These are phyloP conservation scores for Vitis vinifera DNA, from an alignment of 164 flowering plant species.

Conservation along the genomic window ASM3070453v1 NC_081807.1:7090001-7090500, in stretches of 20 bases:
- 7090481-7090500: constrained; percentile 27
- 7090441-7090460: constrained; percentile 54
- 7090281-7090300: constrained; percentile 36
- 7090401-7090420: constrained; percentile 47
- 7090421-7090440: constrained; percentile 34
- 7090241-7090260: constrained; percentile 77
- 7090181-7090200: constrained; percentile 58
- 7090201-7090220: constrained; percentile 94
- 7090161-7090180: constrained; percentile 21
- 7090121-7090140: constrained; percentile 91
- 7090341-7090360: constrained; percentile 39
- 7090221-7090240: constrained; percentile 72
- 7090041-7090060: constrained; percentile 31
- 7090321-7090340: constrained; percentile 52
- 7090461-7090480: constrained; percentile 37
- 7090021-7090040: constrained; percentile 35
- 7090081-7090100: constrained; percentile 57
- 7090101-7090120: constrained; percentile 94
- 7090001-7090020: constrained; percentile 52
- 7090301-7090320: constrained; percentile 49
- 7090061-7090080: constrained; percentile 44
- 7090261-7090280: constrained; percentile 51
- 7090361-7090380: constrained; percentile 61
- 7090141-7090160: constrained; percentile 53
- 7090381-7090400: constrained; percentile 61